Percentiles rank a stretch among this genome's conserved stretches.
Conservation (phyloP, 768 basidiomycete genomes). For the Tylopilus plumbeoviolaceoides region DNA sequence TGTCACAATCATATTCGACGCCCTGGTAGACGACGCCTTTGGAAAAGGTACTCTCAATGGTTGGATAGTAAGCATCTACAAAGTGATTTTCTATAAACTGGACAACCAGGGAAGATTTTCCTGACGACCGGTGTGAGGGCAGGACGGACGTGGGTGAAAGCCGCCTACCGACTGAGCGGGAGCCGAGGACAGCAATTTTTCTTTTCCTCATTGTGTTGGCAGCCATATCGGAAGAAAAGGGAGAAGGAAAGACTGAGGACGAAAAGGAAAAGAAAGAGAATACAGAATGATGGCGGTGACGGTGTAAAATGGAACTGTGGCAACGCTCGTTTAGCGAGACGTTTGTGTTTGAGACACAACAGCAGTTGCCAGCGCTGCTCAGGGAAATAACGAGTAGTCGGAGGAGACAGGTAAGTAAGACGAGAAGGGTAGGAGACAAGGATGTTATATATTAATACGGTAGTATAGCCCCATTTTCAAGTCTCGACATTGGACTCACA, state of each 20-base stretch:
- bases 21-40: constrained; percentile 88
- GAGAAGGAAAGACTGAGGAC: constrained; percentile 3
- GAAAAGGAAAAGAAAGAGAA: constrained; percentile 14
- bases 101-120: constrained; percentile 90
- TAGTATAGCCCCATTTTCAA: constrained; percentile 10
- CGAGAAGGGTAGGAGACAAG: constrained; percentile 3
- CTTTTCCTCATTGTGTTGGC: constrained; percentile 61
- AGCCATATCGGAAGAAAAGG: constrained; percentile 24
- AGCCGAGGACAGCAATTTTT: constrained; percentile 85
- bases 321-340: constrained; percentile 30
- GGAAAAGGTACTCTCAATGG: constrained; percentile 84
- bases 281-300: constrained; percentile 12
- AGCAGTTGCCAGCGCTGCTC: constrained; percentile 16
- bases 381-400: not conserved
- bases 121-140: constrained; percentile 41
- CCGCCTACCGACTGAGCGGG: constrained; percentile 80
- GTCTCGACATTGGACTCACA: constrained; percentile 27
- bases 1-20: constrained; percentile 91
- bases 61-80: constrained; percentile 91
- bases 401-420: constrained; percentile 1
- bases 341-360: constrained; percentile 21
- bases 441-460: constrained; percentile 16
- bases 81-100: constrained; percentile 94
- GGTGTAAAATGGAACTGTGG: constrained; percentile 22
- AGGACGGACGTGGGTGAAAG: constrained; percentile 1